These are phyloP conservation scores for Penicillium sp. DNA, from an alignment of 2,329 filamentous ascomycete species.

Conservation along the genomic window DNA sequence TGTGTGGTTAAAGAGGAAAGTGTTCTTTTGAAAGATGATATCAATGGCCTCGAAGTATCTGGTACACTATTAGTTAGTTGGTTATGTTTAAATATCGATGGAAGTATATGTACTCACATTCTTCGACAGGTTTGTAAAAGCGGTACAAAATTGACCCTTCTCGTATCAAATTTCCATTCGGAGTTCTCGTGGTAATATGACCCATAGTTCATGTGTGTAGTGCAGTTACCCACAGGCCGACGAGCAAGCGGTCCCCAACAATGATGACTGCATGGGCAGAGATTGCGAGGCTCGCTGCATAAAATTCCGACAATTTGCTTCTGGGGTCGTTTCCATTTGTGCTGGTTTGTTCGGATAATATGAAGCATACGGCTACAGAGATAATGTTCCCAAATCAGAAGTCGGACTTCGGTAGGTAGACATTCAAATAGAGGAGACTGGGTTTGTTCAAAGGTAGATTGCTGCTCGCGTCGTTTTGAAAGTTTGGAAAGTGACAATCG, in stretches of 20 bases:
- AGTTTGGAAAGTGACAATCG: neutral
- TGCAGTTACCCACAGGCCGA: neutral
- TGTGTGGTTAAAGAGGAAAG: slow-evolving; percentile 2
- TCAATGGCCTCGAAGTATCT: neutral
- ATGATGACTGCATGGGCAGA: slow-evolving; percentile 4
- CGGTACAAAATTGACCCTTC: neutral
- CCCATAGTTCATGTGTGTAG: neutral
- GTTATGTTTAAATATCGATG: neutral
- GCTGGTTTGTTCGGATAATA: neutral
- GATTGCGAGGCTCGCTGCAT: neutral
- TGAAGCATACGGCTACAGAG: neutral
- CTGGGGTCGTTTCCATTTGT: neutral
- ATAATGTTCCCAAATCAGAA: slow-evolving; percentile 3
- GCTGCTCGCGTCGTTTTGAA: neutral
- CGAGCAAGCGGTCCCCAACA: slow-evolving; percentile 2
- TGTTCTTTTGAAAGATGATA: slow-evolving; percentile 1
- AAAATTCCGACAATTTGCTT: neutral
- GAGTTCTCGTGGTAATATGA: neutral
- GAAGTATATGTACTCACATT: neutral
- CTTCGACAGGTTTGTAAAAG: neutral
- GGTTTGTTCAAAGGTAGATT: neutral
- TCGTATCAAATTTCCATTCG: neutral
- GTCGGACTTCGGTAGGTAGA: neutral
- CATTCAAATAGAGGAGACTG: neutral
- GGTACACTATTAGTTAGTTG: neutral